Conservation (phyloP, 2,329 filamentous ascomycete species). For the Colletotrichum lentis region DNA sequence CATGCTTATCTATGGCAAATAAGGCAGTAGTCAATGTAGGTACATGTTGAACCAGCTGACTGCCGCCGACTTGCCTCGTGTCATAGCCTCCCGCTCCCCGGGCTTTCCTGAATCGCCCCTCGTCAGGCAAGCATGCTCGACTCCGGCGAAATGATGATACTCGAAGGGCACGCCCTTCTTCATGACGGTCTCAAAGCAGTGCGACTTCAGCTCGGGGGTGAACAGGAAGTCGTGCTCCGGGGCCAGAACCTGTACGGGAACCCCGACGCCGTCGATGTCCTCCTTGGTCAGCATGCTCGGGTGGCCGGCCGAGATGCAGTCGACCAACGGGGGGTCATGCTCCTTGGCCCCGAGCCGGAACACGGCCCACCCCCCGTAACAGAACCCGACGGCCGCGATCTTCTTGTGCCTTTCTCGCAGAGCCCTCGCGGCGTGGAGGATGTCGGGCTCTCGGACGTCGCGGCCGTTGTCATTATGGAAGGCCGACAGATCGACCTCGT, state of each 20-base stretch:
- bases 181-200: conserved; percentile 50
- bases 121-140: conserved; percentile 54
- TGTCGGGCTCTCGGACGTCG: conserved; percentile 51
- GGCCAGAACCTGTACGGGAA: conserved; percentile 61
- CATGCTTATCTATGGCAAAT: background rate
- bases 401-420: conserved; percentile 48
- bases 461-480: conserved; percentile 51
- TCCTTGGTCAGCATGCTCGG: conserved; percentile 53
- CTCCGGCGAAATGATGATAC: conserved; percentile 57
- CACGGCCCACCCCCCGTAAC: conserved; percentile 61
- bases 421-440: conserved; percentile 49
- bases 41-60: conserved; percentile 51
- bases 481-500: conserved; percentile 49
- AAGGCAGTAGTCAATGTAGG: conserved; percentile 16
- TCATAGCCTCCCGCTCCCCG: conserved; percentile 52
- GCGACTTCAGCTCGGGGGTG: conserved; percentile 53
- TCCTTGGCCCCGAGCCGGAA: conserved; percentile 55
- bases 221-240: conserved; percentile 56
- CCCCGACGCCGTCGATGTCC: conserved; percentile 56
- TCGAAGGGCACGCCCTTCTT: conserved; percentile 50
- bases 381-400: conserved; percentile 58
- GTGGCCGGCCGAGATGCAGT: conserved; percentile 56
- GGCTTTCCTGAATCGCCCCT: conserved; percentile 49
- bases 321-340: conserved; percentile 51
- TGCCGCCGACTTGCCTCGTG: conserved; percentile 53